These are phyloP conservation scores for Glebionis coronaria DNA, from an alignment of 129 eudicot genomes.

Conservation along the genomic window DNA sequence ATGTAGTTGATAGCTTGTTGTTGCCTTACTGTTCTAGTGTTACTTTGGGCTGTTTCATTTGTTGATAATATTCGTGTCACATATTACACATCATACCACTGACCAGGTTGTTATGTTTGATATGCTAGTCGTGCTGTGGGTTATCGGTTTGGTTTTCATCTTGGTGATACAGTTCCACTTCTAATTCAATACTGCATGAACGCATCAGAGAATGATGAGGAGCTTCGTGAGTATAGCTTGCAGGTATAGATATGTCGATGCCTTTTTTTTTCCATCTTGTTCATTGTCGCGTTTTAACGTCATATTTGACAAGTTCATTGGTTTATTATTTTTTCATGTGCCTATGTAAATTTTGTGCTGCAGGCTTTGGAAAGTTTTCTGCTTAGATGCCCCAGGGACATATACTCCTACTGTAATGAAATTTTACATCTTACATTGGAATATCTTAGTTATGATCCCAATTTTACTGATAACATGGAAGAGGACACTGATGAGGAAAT, in stretches of 20 bases:
- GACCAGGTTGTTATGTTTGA: conserved; percentile 8
- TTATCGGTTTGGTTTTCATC: conserved; percentile 96
- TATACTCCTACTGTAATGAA: conserved; percentile 71
- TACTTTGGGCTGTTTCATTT: conserved; percentile 1
- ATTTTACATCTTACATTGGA: conserved; percentile 82
- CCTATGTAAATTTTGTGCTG: conserved; percentile 15
- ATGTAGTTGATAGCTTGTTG: not conserved
- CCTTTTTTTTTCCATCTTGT: not conserved
- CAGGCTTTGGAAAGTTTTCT: conserved; percentile 97
- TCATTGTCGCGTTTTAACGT: not conserved
- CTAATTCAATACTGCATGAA: conserved; percentile 73
- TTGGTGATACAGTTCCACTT: conserved; percentile 92
- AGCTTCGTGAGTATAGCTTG: conserved; percentile 97
- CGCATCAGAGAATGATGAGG: conserved; percentile 99
- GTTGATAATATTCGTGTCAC: not conserved
- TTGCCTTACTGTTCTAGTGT: not conserved
- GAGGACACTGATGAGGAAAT: conserved; percentile 88
- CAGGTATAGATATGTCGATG: conserved; percentile 53
- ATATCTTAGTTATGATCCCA: conserved; percentile 95
- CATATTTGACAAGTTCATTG: conserved; percentile 1
- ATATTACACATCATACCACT: conserved; percentile 1
- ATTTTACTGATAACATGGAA: conserved; percentile 98
- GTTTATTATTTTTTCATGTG: not conserved
- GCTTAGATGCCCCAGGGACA: conserved; percentile 96
- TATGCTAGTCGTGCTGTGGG: conserved; percentile 90